A percentile compares a stretch with the other conserved stretches of the same genome.
These are phyloP conservation scores for Viola pubescens DNA, from an alignment of 441 rosid genomes.

Conservation along the genomic window DNA sequence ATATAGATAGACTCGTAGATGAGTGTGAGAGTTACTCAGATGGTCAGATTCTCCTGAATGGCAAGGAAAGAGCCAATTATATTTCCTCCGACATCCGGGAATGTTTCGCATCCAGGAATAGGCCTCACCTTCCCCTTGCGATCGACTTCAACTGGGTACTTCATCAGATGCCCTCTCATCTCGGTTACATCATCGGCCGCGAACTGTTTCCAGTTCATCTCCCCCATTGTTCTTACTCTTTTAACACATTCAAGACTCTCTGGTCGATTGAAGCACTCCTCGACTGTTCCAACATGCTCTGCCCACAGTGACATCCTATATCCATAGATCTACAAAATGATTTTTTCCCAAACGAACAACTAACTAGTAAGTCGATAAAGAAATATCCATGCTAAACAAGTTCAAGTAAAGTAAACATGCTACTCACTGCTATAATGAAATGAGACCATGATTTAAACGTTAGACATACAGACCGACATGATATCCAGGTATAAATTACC, in stretches of 20 bases:
- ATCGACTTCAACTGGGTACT: conserved; percentile 85
- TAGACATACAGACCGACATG: background rate
- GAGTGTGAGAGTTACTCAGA: conserved; percentile 22
- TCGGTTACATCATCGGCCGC: conserved; percentile 61
- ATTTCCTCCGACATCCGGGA: conserved; percentile 90
- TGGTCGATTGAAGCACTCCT: conserved; percentile 60
- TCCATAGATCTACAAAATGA: conserved; percentile 54
- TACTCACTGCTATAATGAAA: conserved; percentile 1
- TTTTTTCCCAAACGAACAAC: background rate
- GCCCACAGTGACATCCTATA: conserved; percentile 98
- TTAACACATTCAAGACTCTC: conserved; percentile 77
- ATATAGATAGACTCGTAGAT: background rate
- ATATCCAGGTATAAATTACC: conserved; percentile 31
- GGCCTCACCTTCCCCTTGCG: conserved; percentile 79
- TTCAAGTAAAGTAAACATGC: background rate
- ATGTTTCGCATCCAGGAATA: conserved; percentile 52
- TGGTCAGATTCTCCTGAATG: conserved; percentile 88
- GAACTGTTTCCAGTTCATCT: conserved; percentile 67
- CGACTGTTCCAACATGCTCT: conserved; percentile 65
- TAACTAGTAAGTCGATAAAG: background rate
- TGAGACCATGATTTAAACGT: background rate
- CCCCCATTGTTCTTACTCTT: conserved; percentile 50
- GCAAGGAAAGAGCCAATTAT: conserved; percentile 79
- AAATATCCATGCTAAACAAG: background rate
- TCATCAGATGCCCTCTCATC: conserved; percentile 82